Percentiles rank a stretch among this genome's conserved stretches.
Evolutionary conservation across 2,329 filamentous ascomycete species (phyloP).

Genomic region (Verticillium tricorpus): DNA sequence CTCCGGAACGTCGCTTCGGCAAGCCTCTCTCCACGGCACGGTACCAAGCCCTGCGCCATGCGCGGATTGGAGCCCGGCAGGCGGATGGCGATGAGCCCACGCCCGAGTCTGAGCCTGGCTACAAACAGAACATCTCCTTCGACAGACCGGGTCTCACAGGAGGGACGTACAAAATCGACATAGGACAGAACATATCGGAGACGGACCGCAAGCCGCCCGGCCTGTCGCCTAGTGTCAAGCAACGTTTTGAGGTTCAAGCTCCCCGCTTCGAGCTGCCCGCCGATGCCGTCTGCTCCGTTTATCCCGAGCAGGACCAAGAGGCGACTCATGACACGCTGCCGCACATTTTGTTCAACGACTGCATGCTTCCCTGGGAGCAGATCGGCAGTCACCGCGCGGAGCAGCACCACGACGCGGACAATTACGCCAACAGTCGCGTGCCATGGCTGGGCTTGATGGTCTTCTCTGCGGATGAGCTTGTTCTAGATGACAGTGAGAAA

Average conservation of each 20-base stretch:
- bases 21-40: too few relatives aligned
- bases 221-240: not conserved
- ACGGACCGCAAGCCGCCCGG: too few relatives aligned
- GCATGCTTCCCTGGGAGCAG: conserved; percentile 38
- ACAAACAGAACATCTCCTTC: not conserved
- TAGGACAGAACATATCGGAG: too few relatives aligned
- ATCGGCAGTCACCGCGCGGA: conserved; percentile 12
- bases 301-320: conserved; percentile 32
- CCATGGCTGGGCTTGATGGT: conserved; percentile 36
- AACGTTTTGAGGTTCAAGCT: conserved; percentile 29
- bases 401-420: not conserved
- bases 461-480: conserved; percentile 27
- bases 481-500: conserved; percentile 5
- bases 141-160: too few relatives aligned
- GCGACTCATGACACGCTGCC: conserved; percentile 31
- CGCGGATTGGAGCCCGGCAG: too few relatives aligned
- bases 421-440: conserved; percentile 17
- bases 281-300: conserved; percentile 27
- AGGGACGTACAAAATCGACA: too few relatives aligned
- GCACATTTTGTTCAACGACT: conserved; percentile 39
- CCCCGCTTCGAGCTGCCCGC: conserved; percentile 29
- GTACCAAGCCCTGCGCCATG: too few relatives aligned
- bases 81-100: too few relatives aligned
- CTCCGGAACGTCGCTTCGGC: too few relatives aligned
- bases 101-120: not conserved